Conservation (phyloP, 1,284 basidiomycete species). For the Ceratobasidium sp. region DNA sequence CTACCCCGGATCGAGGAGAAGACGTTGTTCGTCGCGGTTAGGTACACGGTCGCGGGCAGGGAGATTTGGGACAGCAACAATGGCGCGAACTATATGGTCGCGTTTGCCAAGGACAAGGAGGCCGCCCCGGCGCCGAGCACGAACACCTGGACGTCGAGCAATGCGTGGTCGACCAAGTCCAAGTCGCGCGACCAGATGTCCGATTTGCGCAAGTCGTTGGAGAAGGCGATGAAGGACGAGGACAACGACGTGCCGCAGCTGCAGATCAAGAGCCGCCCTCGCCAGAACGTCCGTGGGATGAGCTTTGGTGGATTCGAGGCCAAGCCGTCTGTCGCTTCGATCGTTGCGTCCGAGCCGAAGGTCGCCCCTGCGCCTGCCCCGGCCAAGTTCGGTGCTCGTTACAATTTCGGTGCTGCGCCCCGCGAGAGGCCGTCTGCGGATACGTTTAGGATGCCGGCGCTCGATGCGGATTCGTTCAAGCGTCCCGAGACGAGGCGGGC, state of each 20-base stretch:
- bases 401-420: constrained; percentile 45
- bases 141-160: background rate
- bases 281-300: constrained; percentile 45
- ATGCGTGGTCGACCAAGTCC: constrained; percentile 35
- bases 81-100: constrained; percentile 83
- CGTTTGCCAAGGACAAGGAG: constrained; percentile 60
- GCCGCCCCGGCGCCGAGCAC: constrained; percentile 7
- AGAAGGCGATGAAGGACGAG: constrained; percentile 62
- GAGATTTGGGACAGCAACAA: constrained; percentile 96
- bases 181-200: constrained; percentile 55
- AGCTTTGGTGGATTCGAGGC: constrained; percentile 31
- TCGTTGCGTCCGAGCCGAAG: constrained; percentile 13
- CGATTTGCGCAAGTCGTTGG: constrained; percentile 68
- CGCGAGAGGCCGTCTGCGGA: constrained; percentile 25
- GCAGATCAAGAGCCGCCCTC: constrained; percentile 53
- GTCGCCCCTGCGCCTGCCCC: constrained; percentile 2
- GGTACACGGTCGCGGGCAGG: constrained; percentile 78
- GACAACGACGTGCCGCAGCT: constrained; percentile 52
- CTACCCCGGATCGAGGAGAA: constrained; percentile 81
- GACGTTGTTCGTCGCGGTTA: constrained; percentile 84
- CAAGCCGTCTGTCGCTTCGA: constrained; percentile 51
- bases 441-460: constrained; percentile 31
- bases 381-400: constrained; percentile 45
- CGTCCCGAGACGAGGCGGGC: constrained; percentile 6
- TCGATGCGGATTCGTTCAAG: constrained; percentile 31